Evolutionary conservation across 441 rosid species (phyloP).

Genomic region (Kokia cookei): DNA sequence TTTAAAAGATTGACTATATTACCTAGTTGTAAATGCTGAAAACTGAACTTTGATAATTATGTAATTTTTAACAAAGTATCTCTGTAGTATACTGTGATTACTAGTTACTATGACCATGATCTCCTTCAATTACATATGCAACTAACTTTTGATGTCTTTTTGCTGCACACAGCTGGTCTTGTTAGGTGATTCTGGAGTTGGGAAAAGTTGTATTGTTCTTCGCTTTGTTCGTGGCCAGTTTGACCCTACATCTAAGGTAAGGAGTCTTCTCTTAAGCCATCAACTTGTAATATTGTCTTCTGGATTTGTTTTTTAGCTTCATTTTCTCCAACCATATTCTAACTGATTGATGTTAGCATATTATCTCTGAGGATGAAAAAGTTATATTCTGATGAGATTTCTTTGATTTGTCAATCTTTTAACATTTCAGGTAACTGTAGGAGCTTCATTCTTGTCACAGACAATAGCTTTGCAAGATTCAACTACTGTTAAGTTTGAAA

Average conservation of each 20-base stretch:
- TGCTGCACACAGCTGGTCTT: constrained; percentile 60
- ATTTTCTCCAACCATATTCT: not conserved
- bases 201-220: constrained; percentile 96
- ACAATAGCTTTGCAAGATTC: constrained; percentile 97
- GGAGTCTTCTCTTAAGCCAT: not conserved
- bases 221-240: constrained; percentile 98
- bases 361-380: not conserved
- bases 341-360: constrained; percentile 2
- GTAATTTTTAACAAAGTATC: not conserved
- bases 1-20: not conserved
- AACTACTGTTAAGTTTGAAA: constrained; percentile 94
- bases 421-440: constrained; percentile 81
- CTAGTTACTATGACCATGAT: not conserved
- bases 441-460: constrained; percentile 97
- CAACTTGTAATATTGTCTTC: not conserved
- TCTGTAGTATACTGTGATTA: not conserved
- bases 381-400: not conserved
- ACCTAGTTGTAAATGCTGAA: not conserved
- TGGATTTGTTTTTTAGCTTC: not conserved
- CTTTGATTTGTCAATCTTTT: constrained; percentile 8
- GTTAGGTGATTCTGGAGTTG: constrained; percentile 97
- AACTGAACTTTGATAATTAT: not conserved
- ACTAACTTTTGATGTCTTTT: constrained; percentile 16
- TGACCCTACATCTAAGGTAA: constrained; percentile 94
- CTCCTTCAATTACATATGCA: not conserved